A percentile compares a stretch with the other conserved stretches of the same genome.
Conservation (phyloP, 768 basidiomycete species). For the Cystofilobasidium macerans region DNA sequence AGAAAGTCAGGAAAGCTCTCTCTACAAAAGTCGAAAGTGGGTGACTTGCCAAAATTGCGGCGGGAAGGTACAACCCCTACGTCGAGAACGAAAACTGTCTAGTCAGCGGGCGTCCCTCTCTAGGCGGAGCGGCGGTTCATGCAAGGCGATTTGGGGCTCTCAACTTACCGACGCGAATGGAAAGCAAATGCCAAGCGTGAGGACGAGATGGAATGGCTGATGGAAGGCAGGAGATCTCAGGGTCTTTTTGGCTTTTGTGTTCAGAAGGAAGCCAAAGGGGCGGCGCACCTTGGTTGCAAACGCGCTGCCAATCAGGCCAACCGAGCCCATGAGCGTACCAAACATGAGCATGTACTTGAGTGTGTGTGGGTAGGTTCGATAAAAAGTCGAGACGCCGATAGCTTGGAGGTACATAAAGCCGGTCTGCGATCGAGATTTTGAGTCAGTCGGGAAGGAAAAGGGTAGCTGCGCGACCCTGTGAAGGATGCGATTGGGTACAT, state of each 20-base stretch:
- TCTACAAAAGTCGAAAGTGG: no score
- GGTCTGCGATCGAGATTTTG: not conserved
- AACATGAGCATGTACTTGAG: not conserved
- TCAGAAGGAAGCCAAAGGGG: not conserved
- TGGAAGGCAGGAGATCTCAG: no score
- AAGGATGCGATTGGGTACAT: no score
- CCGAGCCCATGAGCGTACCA: not conserved
- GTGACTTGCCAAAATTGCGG: no score
- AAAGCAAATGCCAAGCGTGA: conserved; percentile 2
- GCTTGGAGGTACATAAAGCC: not conserved
- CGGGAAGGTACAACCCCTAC: not conserved
- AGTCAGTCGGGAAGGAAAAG: no score
- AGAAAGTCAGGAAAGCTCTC: no score
- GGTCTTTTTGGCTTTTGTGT: no score
- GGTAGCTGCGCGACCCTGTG: no score
- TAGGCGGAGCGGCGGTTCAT: no score
- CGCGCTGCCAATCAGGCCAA: not conserved
- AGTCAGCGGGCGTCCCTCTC: not conserved
- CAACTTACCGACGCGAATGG: not conserved
- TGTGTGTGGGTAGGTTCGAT: not conserved
- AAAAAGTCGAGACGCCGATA: not conserved
- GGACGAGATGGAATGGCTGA: not conserved
- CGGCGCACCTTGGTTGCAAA: not conserved
- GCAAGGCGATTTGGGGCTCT: not conserved
- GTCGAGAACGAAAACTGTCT: not conserved